These are phyloP conservation scores for Sugiyamaella grinbergsii DNA, from an alignment of 1,139 yeast genomes.

Conservation along the genomic window DNA sequence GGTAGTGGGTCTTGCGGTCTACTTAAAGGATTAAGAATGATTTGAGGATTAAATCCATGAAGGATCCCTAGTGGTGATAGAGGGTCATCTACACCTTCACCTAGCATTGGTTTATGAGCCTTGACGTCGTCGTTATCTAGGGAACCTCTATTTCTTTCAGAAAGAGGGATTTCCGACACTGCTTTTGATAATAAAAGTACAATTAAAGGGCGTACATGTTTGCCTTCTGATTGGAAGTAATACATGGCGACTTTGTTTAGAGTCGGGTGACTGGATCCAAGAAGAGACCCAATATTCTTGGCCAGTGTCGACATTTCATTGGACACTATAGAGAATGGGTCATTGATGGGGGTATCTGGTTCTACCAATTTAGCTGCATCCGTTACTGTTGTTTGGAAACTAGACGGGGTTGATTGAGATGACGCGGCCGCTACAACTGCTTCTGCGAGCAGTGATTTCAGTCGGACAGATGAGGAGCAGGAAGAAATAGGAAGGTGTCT, in stretches of 20 bases:
- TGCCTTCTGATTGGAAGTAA: slow-evolving; percentile 95
- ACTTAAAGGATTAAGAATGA: slow-evolving; percentile 78
- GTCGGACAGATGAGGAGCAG: slow-evolving; percentile 21
- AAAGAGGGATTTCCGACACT: slow-evolving; percentile 71
- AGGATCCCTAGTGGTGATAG: slow-evolving; percentile 80
- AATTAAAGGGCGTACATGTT: slow-evolving; percentile 88
- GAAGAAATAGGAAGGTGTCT: too few species aligned
- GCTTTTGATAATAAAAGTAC: slow-evolving; percentile 84
- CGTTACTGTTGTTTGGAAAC: slow-evolving; percentile 54
- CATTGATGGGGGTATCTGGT: slow-evolving; percentile 60
- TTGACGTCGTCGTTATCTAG: slow-evolving; percentile 42
- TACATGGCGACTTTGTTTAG: slow-evolving; percentile 87
- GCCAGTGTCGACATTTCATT: slow-evolving; percentile 93
- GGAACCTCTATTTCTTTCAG: slow-evolving; percentile 59
- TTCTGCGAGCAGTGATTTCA: slow-evolving; percentile 35
- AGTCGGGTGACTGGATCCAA: slow-evolving; percentile 94
- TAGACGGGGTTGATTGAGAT: slow-evolving; percentile 16
- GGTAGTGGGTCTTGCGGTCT: slow-evolving; percentile 78
- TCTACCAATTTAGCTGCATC: slow-evolving; percentile 81
- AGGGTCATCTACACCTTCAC: slow-evolving; percentile 42
- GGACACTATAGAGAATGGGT: slow-evolving; percentile 91
- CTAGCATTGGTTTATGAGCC: slow-evolving; percentile 35
- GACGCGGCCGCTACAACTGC: slow-evolving; percentile 27
- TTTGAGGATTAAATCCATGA: slow-evolving; percentile 84
- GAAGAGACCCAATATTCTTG: slow-evolving; percentile 76